Evolutionary conservation across 495 filamentous ascomycete genomes (phyloP), one percentile per base, ranked within the genome.

Genomic region (Talaromyces wortmannii): DNA sequence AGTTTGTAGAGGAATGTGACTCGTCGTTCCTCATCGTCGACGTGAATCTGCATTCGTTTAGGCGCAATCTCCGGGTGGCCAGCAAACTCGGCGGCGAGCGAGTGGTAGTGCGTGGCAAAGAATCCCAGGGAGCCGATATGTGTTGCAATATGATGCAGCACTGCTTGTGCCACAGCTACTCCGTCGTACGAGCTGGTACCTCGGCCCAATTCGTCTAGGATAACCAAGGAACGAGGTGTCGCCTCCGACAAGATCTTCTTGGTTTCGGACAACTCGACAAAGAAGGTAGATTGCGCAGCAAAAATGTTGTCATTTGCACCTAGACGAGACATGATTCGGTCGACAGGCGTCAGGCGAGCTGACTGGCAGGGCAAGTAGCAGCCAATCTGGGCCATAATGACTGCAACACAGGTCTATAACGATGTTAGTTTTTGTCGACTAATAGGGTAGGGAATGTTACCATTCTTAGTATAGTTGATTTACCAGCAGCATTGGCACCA

Each of bases 271-370:
- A 99, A 78, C 69, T 99, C 94, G 48, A 99, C 92, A 67, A 99
- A 97, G 80, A 99, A 99, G 31, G 94, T 99, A 23, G 87, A 91
- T 71, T 99, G 95, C 3, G 92, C 90, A 18, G 92, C 95, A 65
- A 99, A 97, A 67, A 99, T 97, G 71, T 97, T 96, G 79, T 99
- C 94, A 65, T 97, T 96, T 48, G 95, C 95, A 12, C 95, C 95
- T 0, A 99, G 87, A 18, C 95, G 91, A 5, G 91, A 96, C 95
- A 99, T 99, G 77, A 99, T 97, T 45, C 94, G 89, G 67, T 99
- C 95, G 31, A 92, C 80, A 0, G 94, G 91, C 0, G 95, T 97
- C 31, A 99, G 73, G n/a, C 78, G 82, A 8, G 94, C 94, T 6
- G 89, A 89, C 30, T 77, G 71, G 59, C 87, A 90, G 17, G 94